Evolutionary conservation across 805 yeast species (phyloP).

Genomic region (Pichia cabralensis): DNA sequence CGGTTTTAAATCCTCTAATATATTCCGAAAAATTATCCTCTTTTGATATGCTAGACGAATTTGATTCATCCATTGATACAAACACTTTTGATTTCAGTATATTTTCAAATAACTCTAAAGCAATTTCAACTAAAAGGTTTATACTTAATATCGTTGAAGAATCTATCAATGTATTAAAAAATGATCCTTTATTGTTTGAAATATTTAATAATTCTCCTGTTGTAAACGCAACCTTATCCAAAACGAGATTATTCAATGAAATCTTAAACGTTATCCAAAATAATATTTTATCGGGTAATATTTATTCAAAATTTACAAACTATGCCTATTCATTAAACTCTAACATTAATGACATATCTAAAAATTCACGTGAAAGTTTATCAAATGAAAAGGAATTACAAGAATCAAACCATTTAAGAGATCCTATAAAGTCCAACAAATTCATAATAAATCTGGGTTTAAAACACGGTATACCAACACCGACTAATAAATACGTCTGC

Average conservation of each 20-base stretch:
- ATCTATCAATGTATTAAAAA: conserved; percentile 3
- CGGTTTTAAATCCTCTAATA: too few relatives aligned
- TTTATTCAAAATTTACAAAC: too few relatives aligned
- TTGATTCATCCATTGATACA: too few relatives aligned
- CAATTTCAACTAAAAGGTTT: too few relatives aligned
- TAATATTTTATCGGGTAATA: too few relatives aligned
- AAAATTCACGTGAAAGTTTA: neutral
- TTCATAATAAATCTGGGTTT: conserved; percentile 2
- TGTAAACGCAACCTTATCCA: conserved; percentile 2
- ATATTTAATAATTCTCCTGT: neutral
- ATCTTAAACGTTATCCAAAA: too few relatives aligned
- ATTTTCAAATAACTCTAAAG: too few relatives aligned
- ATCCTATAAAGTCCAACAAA: conserved; percentile 2
- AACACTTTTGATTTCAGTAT: conserved; percentile 7
- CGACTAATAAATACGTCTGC: conserved; percentile 1
- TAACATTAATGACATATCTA: too few relatives aligned
- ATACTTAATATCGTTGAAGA: conserved; percentile 1
- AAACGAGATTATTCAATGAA: conserved; percentile 2
- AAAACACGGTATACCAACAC: neutral
- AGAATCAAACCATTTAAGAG: neutral
- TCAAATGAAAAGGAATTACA: neutral
- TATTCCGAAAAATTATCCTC: too few relatives aligned
- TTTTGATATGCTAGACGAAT: too few relatives aligned
- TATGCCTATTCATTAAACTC: too few relatives aligned
- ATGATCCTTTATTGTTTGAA: neutral